Base-by-base conservation (phyloP, 1,284 basidiomycete genomes). In the Naganishia cerealis region DNA sequence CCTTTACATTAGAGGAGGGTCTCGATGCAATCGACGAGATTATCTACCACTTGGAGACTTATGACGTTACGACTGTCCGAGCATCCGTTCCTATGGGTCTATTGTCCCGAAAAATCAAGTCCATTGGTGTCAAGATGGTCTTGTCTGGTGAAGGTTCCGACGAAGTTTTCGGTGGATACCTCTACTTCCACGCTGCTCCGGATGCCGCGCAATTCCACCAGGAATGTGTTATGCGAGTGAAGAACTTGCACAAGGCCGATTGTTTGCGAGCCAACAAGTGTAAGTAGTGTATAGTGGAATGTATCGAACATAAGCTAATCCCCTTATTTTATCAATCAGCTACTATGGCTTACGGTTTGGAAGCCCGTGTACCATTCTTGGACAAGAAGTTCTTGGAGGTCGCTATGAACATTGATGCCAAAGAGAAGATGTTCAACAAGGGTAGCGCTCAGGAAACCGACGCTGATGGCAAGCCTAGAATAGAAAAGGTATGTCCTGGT, bases 81-180 rank as follows among this genome's bases (percentile, higher is more conserved):
- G 96, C 96, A 5, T 94, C 91, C 75, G 98, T 95, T 7, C 95
- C 96, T 18, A 82, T 82, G 81, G 58, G 66, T 53, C 87, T 99
- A 42, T 87, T 99, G 69, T 93, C 90, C 79, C 87, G 96, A 67
- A 99, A 99, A 84, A 96, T 99, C 85, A 99, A 99, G 83, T 95
- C 96, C 2, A 99, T 94, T 90, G 96, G 96, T 72, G 96, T 99
- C 72, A 99, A 99, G 84, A 99, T 99, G 96, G 96, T 99, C 3
- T 85, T 99, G 48, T 93, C 90, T 71, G 96, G 96, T 42, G 96
- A 99, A 81, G 96, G 96, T 39, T 94, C 91, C 69, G 96, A 99
- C 76, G 96, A 99, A 82, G 94, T 99, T 73, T 88, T 97, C 66
- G 96, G 96, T 81, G 92, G 94, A 16, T 99, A 99, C 83, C 87